phyloP scores from a whole-genome alignment of 2,329 filamentous ascomycete species.

The Colletotrichum tofieldiae region DNA sequence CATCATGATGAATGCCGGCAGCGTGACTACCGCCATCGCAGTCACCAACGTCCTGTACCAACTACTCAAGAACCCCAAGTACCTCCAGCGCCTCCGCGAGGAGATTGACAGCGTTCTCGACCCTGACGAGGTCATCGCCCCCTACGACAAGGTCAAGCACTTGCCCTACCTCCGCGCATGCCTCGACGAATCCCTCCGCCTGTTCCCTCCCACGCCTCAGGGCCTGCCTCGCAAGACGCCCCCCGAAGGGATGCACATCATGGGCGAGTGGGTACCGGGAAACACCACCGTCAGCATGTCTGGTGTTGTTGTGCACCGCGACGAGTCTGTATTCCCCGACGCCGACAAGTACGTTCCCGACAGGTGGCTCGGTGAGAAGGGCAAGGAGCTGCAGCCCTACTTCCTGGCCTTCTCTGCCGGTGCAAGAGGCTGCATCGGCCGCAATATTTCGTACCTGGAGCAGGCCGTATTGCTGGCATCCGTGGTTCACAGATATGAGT shows the following conservation, averaged over 20 bases:
- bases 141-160: slow-evolving; percentile 66
- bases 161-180: slow-evolving; percentile 68
- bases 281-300: slow-evolving; percentile 62
- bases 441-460: slow-evolving; percentile 60
- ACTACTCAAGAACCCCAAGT: slow-evolving; percentile 63
- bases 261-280: slow-evolving; percentile 62
- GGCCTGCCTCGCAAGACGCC: slow-evolving; percentile 63
- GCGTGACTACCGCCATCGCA: slow-evolving; percentile 64
- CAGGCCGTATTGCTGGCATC: slow-evolving; percentile 61
- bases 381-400: slow-evolving; percentile 55
- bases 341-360: slow-evolving; percentile 48
- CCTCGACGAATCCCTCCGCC: slow-evolving; percentile 65
- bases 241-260: slow-evolving; percentile 58
- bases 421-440: slow-evolving; percentile 47
- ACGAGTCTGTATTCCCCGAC: slow-evolving; percentile 28
- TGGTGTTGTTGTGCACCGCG: slow-evolving; percentile 44
- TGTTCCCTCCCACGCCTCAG: slow-evolving; percentile 60
- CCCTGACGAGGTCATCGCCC: slow-evolving; percentile 59
- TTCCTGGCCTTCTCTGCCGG: slow-evolving; percentile 56
- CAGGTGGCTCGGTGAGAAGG: slow-evolving; percentile 58
- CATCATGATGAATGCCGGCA: slow-evolving; percentile 68
- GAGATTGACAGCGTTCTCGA: slow-evolving; percentile 64
- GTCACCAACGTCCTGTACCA: slow-evolving; percentile 69
- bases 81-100: slow-evolving; percentile 57
- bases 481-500: slow-evolving; percentile 60